phyloP scores from a whole-genome alignment of 306 rosid genomes.

The Rosa chinensis region DNA sequence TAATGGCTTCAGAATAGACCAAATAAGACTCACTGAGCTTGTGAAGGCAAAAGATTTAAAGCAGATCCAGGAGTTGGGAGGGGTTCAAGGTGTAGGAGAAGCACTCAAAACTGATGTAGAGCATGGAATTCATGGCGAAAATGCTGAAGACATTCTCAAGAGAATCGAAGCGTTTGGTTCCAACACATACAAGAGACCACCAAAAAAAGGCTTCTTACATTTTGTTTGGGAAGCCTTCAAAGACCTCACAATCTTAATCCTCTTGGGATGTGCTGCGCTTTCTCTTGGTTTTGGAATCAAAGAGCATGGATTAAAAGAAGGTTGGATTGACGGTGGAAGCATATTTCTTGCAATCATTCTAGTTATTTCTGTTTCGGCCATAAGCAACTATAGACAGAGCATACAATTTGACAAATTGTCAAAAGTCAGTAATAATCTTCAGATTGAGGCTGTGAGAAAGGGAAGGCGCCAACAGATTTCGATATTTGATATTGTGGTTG shows the following conservation, averaged over 20 bases:
- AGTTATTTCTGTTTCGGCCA: slow-evolving; percentile 30
- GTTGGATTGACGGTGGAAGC: slow-evolving; percentile 42
- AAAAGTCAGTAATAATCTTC: slow-evolving; percentile 30
- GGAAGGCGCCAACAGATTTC: slow-evolving; percentile 34
- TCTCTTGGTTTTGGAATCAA: too few relatives aligned
- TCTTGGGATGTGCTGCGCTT: too few relatives aligned
- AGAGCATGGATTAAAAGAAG: slow-evolving; percentile 28
- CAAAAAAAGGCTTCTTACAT: too few relatives aligned
- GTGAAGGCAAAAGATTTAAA: slow-evolving; percentile 34
- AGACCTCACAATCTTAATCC: too few relatives aligned
- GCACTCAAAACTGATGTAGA: slow-evolving; percentile 26
- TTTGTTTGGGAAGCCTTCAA: too few relatives aligned
- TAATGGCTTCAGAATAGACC: slow-evolving; percentile 18
- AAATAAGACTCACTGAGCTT: slow-evolving; percentile 20
- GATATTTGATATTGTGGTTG: slow-evolving; percentile 44
- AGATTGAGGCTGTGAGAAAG: slow-evolving; percentile 32
- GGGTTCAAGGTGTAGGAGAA: slow-evolving; percentile 33
- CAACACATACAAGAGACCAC: neutral
- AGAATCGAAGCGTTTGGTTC: slow-evolving; percentile 33
- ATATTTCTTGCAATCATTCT: slow-evolving; percentile 32
- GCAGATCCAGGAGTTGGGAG: slow-evolving; percentile 27
- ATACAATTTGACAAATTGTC: slow-evolving; percentile 46
- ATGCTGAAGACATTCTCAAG: slow-evolving; percentile 10
- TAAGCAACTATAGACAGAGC: slow-evolving; percentile 33
- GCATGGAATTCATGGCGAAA: slow-evolving; percentile 25